phyloP scores from a whole-genome alignment of 306 rosid genomes.

The Cucumis melo region DNA sequence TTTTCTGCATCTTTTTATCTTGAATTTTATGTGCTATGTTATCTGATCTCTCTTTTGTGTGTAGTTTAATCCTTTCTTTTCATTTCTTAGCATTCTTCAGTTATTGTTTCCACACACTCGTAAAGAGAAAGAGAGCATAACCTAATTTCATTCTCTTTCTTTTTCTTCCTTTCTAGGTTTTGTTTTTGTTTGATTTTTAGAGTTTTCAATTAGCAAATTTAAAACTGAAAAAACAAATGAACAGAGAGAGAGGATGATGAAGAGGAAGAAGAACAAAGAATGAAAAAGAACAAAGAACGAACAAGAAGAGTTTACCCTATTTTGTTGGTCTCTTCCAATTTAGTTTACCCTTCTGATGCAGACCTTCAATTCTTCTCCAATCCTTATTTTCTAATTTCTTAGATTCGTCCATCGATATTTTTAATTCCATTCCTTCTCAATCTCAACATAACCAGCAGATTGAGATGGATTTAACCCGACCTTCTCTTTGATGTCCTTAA shows the following conservation, averaged over 20 bases:
- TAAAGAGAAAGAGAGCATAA: neutral
- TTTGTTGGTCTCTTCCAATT: slow-evolving; percentile 26
- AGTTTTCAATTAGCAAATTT: neutral
- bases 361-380: slow-evolving; percentile 33
- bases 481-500: slow-evolving; percentile 98
- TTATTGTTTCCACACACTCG: slow-evolving; percentile 23
- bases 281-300: no score
- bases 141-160: neutral
- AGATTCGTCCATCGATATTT: slow-evolving; percentile 19
- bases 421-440: no score
- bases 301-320: slow-evolving; percentile 14
- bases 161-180: neutral
- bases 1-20: slow-evolving; percentile 51
- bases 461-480: slow-evolving; percentile 77
- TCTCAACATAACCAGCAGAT: slow-evolving; percentile 15
- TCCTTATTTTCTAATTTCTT: slow-evolving; percentile 21
- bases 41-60: slow-evolving; percentile 51
- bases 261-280: neutral
- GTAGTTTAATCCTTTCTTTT: slow-evolving; percentile 53
- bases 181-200: neutral
- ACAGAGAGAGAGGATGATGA: neutral
- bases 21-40: slow-evolving; percentile 43
- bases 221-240: neutral
- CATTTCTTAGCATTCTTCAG: slow-evolving; percentile 59
- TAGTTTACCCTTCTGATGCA: slow-evolving; percentile 21